Conservation (phyloP, 306 rosid genomes). For the Prunus salicina region DNA sequence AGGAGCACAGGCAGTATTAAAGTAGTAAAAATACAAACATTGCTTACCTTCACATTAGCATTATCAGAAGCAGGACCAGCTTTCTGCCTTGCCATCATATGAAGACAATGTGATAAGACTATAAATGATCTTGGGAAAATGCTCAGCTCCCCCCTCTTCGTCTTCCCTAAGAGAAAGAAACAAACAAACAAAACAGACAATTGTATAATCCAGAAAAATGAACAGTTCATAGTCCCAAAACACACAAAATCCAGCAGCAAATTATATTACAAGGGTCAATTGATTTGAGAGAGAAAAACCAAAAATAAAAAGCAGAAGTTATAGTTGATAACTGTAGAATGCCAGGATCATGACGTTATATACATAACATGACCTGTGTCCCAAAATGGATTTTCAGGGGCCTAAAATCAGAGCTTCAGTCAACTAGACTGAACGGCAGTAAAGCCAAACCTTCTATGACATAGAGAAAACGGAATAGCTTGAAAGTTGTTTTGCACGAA, state of each 20-base stretch:
- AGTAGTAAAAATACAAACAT: not conserved
- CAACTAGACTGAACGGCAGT: not conserved
- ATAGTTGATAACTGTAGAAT: not conserved
- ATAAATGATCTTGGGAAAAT: conserved; percentile 65
- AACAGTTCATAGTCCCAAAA: not conserved
- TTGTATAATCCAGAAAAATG: not conserved
- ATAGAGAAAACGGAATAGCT: not conserved
- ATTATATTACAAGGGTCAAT: not conserved
- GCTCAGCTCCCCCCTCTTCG: conserved; percentile 87
- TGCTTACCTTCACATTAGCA: conserved; percentile 57
- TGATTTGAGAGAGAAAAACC: not conserved
- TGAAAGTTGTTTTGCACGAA: not conserved
- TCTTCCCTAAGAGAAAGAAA: conserved; percentile 54
- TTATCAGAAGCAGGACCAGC: conserved; percentile 52
- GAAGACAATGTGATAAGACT: conserved; percentile 74
- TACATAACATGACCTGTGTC: not conserved
- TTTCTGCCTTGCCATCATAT: conserved; percentile 87
- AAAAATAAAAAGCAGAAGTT: not conserved
- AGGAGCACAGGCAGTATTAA: conserved; percentile 8
- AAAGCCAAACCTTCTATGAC: not conserved
- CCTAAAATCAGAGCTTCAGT: not conserved
- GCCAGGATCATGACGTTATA: not conserved
- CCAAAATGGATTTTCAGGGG: not conserved
- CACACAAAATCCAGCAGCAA: not conserved
- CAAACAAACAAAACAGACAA: not conserved